Base-by-base conservation (phyloP, 306 rosid species). In the Castanea mollissima region DNA sequence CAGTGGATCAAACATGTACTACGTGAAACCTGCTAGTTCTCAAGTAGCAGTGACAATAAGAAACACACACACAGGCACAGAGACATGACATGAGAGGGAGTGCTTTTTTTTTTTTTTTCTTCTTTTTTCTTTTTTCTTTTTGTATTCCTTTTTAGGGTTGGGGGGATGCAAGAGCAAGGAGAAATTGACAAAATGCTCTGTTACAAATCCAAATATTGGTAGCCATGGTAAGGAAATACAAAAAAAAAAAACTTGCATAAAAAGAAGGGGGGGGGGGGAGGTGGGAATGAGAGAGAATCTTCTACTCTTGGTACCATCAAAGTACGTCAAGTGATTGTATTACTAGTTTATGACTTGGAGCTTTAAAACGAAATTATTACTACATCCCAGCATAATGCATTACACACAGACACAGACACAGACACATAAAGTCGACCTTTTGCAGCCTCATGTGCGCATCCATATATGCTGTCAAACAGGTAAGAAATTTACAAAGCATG, bases 401-500 rank as follows among this genome's bases (percentile, higher is more conserved):
- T 16, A 49, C 54, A 49, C 13, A 10, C 4, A 49, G 13, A 49
- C 54, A 49, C 4, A 49, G 13, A 49, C 54, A 49, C 16, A 49
- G 15, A 49, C 54, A 12, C 54, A 49, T 49, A 13, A 10, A 12
- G 54, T 4, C 5, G 54, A 49, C 54, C 32, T 20, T 73, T 35
- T 16, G 55, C 74, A 69, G 46, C 13, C 7, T 23, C 70, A 68
- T 41, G 56, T 67, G 57, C 16, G 21, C 46, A 63, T 79, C 25
- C 27, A 19, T 18, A 15, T 11, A 16, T 64, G 70, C 70, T 29
- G 69, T 19, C n/a, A 64, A 18, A 68, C 27, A 12, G 55, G 49
- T 63, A 72, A 76, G 7, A 78, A 63, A 70, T 29, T 64, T 64
- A 62, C 20, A 67, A 52, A 84, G 46, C 55, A 52, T n/a, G 27